These are phyloP conservation scores for Sclerotiophoma versabilis DNA, from an alignment of 2,329 filamentous ascomycete species.

Conservation along the genomic window DNA sequence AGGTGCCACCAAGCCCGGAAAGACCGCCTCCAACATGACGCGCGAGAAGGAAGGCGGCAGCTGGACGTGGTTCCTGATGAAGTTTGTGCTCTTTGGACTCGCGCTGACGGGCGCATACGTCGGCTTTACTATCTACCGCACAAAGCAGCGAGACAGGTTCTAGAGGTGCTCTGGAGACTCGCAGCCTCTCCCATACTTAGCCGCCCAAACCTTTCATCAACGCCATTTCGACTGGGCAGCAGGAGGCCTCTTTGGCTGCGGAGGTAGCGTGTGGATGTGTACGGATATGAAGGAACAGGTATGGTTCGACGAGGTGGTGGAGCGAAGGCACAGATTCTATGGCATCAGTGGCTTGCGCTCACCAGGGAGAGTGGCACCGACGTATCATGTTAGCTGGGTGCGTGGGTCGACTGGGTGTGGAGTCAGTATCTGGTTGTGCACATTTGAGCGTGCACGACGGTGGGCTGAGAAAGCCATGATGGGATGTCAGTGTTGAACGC, in stretches of 20 bases:
- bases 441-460: neutral
- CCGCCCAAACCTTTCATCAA: conserved; percentile 4
- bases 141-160: conserved; percentile 61
- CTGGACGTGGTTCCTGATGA: conserved; percentile 79
- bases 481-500: neutral
- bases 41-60: conserved; percentile 61
- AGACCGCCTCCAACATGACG: conserved; percentile 41
- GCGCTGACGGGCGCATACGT: conserved; percentile 78
- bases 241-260: neutral
- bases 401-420: conserved; percentile 10
- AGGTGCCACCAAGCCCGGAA: conserved; percentile 23
- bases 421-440: conserved; percentile 13
- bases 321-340: neutral
- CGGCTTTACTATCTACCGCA: conserved; percentile 83
- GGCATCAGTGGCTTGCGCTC: conserved; percentile 1
- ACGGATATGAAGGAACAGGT: neutral
- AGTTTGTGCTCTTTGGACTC: conserved; percentile 78
- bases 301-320: conserved; percentile 6
- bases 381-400: conserved; percentile 16
- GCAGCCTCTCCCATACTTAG: neutral
- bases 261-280: conserved; percentile 7
- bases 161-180: conserved; percentile 31
- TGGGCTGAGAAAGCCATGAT: conserved; percentile 1
- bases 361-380: conserved; percentile 1
- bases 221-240: conserved; percentile 7